Evolutionary conservation across 176 grass and related monocot genomes (phyloP).

Genomic region (bread wheat (Triticum aestivum)): DNA sequence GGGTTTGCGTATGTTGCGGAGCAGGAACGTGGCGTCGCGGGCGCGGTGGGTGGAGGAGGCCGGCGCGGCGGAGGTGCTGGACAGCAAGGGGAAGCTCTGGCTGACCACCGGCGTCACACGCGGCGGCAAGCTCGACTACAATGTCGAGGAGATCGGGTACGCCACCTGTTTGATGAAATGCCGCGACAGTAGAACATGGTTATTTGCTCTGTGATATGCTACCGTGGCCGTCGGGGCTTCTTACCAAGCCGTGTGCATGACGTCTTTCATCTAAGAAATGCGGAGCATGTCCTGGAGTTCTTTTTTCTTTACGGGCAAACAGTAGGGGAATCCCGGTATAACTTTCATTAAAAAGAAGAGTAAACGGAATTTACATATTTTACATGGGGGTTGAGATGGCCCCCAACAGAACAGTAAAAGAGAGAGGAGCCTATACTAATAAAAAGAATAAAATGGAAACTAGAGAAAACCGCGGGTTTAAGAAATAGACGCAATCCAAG

Average conservation of each 20-base stretch:
- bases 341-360: too few relatives aligned
- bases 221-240: neutral
- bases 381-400: too few relatives aligned
- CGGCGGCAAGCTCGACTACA: constrained; percentile 62
- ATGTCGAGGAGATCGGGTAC: constrained; percentile 87
- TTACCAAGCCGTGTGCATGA: neutral
- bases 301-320: too few relatives aligned
- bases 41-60: constrained; percentile 70
- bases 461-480: too few relatives aligned
- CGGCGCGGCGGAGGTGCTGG: constrained; percentile 65
- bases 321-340: too few relatives aligned
- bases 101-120: constrained; percentile 57
- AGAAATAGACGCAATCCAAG: too few relatives aligned
- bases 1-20: neutral
- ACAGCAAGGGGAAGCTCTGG: constrained; percentile 82
- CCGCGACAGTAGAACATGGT: too few relatives aligned
- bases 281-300: too few relatives aligned
- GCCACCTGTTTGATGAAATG: constrained; percentile 38
- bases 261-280: neutral
- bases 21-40: constrained; percentile 60
- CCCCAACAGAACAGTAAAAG: too few relatives aligned
- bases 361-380: too few relatives aligned
- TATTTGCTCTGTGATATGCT: neutral
- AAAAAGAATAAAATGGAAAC: too few relatives aligned
- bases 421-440: too few relatives aligned